Conservation (phyloP, 306 rosid genomes). For the Cotoneaster glaucophyllus region DNA sequence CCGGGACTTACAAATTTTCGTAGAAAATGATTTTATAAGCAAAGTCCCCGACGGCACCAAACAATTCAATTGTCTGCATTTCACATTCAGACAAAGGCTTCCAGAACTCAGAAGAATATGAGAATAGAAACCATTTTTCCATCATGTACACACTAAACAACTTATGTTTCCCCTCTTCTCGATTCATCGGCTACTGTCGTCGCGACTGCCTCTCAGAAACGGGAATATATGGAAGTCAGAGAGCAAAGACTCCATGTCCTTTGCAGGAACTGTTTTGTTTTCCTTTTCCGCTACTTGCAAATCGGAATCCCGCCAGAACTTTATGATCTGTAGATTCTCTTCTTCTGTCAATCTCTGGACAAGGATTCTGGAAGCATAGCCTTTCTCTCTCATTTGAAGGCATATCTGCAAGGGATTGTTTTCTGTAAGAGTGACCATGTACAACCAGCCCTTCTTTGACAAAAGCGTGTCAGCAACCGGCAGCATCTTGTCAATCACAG, state of each 20-base stretch:
- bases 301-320: constrained; percentile 76
- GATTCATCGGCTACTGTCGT: constrained; percentile 22
- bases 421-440: constrained; percentile 74
- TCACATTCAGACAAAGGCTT: background rate
- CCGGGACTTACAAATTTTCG: background rate
- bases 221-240: constrained; percentile 37
- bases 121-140: background rate
- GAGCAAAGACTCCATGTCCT: constrained; percentile 35
- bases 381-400: constrained; percentile 52
- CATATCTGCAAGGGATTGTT: constrained; percentile 75
- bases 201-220: constrained; percentile 30
- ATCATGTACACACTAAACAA: background rate
- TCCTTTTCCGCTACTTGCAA: constrained; percentile 15
- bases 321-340: constrained; percentile 83
- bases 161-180: background rate
- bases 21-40: background rate
- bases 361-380: constrained; percentile 73
- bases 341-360: constrained; percentile 82
- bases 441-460: constrained; percentile 87
- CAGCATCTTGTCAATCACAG: constrained; percentile 65
- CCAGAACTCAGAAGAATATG: background rate
- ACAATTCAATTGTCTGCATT: background rate
- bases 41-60: background rate
- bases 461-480: constrained; percentile 65
- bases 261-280: constrained; percentile 26